Evolutionary conservation across 495 filamentous ascomycete genomes (phyloP).

Genomic region (Lasiosphaeria ovina): DNA sequence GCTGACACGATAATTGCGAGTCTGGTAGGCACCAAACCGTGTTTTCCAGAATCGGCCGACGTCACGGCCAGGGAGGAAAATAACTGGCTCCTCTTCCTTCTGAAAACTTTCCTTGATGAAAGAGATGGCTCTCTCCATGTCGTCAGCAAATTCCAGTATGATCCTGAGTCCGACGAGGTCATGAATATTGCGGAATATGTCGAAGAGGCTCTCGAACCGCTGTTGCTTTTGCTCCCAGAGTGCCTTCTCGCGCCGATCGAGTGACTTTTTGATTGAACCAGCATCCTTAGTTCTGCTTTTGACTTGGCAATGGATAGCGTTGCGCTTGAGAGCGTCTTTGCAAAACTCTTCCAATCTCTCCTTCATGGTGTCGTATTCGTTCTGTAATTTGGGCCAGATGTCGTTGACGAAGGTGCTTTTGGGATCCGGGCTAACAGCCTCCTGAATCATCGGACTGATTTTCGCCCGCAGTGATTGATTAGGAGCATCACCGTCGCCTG

Average conservation of each 20-base stretch:
- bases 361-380: constrained; percentile 14
- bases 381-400: constrained; percentile 10
- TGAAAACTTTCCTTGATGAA: constrained; percentile 10
- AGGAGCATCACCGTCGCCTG: background rate
- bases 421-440: constrained; percentile 9
- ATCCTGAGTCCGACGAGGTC: constrained; percentile 16
- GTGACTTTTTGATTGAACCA: constrained; percentile 7
- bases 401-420: constrained; percentile 9
- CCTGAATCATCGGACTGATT: constrained; percentile 7
- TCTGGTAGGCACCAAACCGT: constrained; percentile 14
- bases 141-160: constrained; percentile 8
- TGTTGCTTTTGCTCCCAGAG: background rate
- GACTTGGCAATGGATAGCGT: constrained; percentile 8
- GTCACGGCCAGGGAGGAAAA: constrained; percentile 3
- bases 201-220: constrained; percentile 8
- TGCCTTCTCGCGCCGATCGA: constrained; percentile 7
- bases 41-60: constrained; percentile 10
- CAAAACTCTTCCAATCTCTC: constrained; percentile 10
- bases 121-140: constrained; percentile 2
- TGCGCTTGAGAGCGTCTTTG: constrained; percentile 6
- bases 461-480: constrained; percentile 6
- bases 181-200: constrained; percentile 8
- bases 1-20: constrained; percentile 12
- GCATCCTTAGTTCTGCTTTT: constrained; percentile 6
- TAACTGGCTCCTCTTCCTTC: background rate